Base-by-base conservation (phyloP, 805 yeast genomes). In the Yamadazyma ubonensis region DNA sequence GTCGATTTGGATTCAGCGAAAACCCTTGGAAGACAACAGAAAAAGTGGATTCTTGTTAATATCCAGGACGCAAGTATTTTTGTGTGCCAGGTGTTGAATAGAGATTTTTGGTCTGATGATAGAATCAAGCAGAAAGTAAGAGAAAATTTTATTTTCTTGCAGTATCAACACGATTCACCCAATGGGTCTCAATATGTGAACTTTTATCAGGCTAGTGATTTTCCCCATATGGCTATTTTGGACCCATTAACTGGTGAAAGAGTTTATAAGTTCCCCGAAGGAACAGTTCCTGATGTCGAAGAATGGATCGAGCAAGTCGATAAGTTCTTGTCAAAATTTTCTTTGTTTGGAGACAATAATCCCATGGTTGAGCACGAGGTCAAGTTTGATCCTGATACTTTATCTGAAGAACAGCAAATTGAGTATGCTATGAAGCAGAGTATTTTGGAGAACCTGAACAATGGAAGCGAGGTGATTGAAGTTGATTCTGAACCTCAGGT, bases 161-260 rank as follows among this genome's bases (percentile, higher is more conserved):
- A 93, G 60, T 91, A 84, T 58, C 89, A 84, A 45, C 73, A 72
- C 36, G 95, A 86, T 52, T 81, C 93, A 2, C 76, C 78, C 6
- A 81, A 77, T 44, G 98, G 96, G 2, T 70, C 71, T 46, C 75
- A 73, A 44, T 93, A 87, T 57, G 52, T 72, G 14, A 81, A 83
- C 46, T 83, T 85, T 53, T 90, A 93, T 58, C 82, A 83, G 3
- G 73, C 86, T 33, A 63, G 70, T 2, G 76, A 73, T 17, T 83
- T 67, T 57, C 99, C 99, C 1, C 97, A 93, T 58, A 81, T 93
- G 29, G 86, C 96, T 1, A 86, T 93, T 28, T 58, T 93, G 36
- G 99, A 93, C 55, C 97, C 99, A 2, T 79, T 90, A 58, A 93
- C 99, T 0, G 98, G 98, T 16, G 99, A 93, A 61, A 73, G 95